Base-by-base conservation (phyloP, 257 asterid species). In the Forsythia suspensa region DNA sequence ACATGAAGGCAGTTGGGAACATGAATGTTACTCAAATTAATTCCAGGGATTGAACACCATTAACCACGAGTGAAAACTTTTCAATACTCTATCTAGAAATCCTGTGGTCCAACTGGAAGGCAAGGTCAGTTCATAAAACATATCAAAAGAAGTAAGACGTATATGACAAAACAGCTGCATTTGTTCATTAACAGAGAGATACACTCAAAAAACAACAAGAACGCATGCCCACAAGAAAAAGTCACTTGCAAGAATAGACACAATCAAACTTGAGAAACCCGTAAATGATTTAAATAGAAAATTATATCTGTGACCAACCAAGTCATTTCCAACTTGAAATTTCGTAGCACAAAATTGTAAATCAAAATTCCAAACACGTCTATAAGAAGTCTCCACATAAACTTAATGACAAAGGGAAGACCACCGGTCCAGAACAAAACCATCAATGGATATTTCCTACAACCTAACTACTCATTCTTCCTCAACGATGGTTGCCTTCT, bases 401-500 rank as follows among this genome's bases (percentile, higher is more conserved):
- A 82, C 72, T 44, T 43, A 38, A 72, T 8, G 0, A 39, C 44
- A 68, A 81, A 39, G 8, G 29, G 34, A 76, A 55, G 68, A 67
- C 40, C 65, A 80, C 44, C 34, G 46, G 73, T 29, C 12, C n/a
- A 82, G 76, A 87, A 76, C 7, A 18, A 34, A 70, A 79, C 43
- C 41, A 67, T 43, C 40, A 12, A 66, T 10, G 9, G 67, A 55
- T 34, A 63, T 43, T 43, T 75, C 72, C 77, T 72, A 76, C 59
- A 40, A 46, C 68, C 43, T 41, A 44, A 78, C 52, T 57, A 40
- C 75, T 86, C 84, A 92, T 37, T 90, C 94, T 41, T 89, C 92
- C 78, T 72, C 92, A 3, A 59, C 90, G 51, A 92, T 92, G 66
- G 85, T 78, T 20, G 96, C 95, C 85, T 90, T 92, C 86, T 92